Evolutionary conservation across 129 eudicot genomes (phyloP), one percentile per base, ranked within the genome.

Genomic region (Artemisia annua): DNA sequence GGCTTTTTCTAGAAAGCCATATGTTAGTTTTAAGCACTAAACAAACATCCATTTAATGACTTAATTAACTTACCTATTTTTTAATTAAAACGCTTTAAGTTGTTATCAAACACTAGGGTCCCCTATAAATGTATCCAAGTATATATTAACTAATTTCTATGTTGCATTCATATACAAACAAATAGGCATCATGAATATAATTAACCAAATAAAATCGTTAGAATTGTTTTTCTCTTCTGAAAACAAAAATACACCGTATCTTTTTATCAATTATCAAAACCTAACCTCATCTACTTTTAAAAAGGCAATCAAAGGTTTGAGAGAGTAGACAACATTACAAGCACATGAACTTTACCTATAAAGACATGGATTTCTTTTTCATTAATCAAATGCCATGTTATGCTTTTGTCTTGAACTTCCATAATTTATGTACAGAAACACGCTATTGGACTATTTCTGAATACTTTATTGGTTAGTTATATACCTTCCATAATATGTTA

Each of bases 401-500:
- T 60, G 68, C 61, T 26, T 76, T 67, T 76, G 80, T 67, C 74
- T 46, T 60, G 58, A 76, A 49, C 48, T 46, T 76, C 80, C 67
- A 26, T 56, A 58, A 58, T 18, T 17, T 55, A 67, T 57, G 80
- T 76, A 74, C 5, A 46, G 10, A 56, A 76, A 76, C 80, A 70
- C 80, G 74, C 67, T 76, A 76, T 67, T 28, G 32, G 48, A 11
- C 17, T 72, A 30, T 71, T 73, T 48, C 5, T 16, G 3, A 39
- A n/a, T 54, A 30, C 17, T 52, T 7, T 52, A 11, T 30, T 5
- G 17, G 13, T 35, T 35, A 35, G 44, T 35, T 35, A 35, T 35
- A 35, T 35, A 32, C 43, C 43, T 32, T 32, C 7, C 43, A 32
- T 4, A 32, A 4, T 32, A 32, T 32, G 43, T 0, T 32, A 32